phyloP scores from a whole-genome alignment of 2,329 filamentous ascomycete genomes.

The Cercospora berteroae region DNA sequence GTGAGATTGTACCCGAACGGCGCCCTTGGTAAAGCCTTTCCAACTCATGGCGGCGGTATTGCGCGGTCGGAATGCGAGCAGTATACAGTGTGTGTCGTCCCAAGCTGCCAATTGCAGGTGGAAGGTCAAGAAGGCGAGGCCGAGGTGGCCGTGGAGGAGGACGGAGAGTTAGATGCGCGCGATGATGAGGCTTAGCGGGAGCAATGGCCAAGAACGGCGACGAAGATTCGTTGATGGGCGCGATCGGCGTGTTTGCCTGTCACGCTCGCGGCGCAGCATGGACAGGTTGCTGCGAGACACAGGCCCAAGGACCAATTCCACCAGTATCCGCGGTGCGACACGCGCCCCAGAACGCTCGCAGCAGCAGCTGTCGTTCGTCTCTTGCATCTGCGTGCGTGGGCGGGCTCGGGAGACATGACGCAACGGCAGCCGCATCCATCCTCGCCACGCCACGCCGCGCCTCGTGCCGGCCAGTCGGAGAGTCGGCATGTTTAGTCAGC shows the following conservation, averaged over 20 bases:
- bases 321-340: neutral
- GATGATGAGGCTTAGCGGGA: constrained; percentile 5
- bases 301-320: neutral
- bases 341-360: neutral
- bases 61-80: neutral
- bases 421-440: neutral
- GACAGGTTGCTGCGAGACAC: neutral
- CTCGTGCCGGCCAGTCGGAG: neutral
- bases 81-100: neutral
- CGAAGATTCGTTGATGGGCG: neutral
- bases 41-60: constrained; percentile 72
- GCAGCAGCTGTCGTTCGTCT: neutral
- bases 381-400: neutral
- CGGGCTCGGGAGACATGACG: neutral
- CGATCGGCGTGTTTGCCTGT: neutral
- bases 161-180: neutral
- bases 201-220: constrained; percentile 9
- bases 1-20: constrained; percentile 66
- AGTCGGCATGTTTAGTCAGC: neutral
- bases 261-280: neutral
- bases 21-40: constrained; percentile 90
- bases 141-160: neutral
- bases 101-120: neutral
- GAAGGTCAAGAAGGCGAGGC: neutral
- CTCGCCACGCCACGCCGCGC: neutral